These are phyloP conservation scores for Teunomyces lycoperdinae DNA, from an alignment of 805 yeast genomes.

Conservation along the genomic window DNA sequence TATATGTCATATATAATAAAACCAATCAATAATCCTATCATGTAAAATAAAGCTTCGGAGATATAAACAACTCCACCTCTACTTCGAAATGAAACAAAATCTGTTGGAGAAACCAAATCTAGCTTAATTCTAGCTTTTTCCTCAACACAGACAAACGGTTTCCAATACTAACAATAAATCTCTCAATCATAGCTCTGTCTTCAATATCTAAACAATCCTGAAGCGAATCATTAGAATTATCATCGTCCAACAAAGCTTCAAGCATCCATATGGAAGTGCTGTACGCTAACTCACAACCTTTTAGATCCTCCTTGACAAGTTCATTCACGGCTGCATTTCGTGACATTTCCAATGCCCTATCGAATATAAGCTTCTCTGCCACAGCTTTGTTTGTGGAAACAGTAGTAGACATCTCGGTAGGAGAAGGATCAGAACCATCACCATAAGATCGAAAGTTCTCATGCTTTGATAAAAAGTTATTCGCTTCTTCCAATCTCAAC, in stretches of 20 bases:
- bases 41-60: not conserved
- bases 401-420: not conserved
- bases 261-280: conserved; percentile 95
- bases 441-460: conserved; percentile 1
- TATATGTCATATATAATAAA: conserved; percentile 1
- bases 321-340: conserved; percentile 89
- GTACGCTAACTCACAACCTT: conserved; percentile 82
- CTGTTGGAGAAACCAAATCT: not conserved
- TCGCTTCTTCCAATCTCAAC: conserved; percentile 50
- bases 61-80: not conserved
- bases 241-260: conserved; percentile 71
- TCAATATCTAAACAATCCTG: conserved; percentile 59
- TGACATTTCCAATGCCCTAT: conserved; percentile 90
- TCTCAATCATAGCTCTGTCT: conserved; percentile 73
- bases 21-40: conserved; percentile 1
- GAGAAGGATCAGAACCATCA: not conserved
- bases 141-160: conserved; percentile 71
- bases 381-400: conserved; percentile 32
- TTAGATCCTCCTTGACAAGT: conserved; percentile 65
- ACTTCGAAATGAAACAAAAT: not conserved
- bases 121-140: conserved; percentile 43
- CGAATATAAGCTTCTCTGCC: conserved; percentile 86
- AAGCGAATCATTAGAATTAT: conserved; percentile 13
- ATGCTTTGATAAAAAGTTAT: conserved; percentile 3
- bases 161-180: conserved; percentile 79